Conservation (phyloP, 768 basidiomycete species). For the Podaxis mareebaensis region DNA sequence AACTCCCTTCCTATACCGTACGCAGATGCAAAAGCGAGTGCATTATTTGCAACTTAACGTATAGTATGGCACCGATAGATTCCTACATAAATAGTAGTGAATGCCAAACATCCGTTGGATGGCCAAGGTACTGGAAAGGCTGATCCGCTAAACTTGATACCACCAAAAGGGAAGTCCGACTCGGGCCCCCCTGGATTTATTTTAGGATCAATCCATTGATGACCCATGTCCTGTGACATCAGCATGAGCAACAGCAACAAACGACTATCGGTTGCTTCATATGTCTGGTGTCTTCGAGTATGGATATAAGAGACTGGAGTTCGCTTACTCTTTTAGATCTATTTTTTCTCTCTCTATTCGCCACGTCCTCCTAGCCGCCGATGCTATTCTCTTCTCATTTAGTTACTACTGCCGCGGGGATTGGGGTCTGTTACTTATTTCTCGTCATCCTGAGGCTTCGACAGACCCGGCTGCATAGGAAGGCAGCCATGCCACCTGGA, state of each 20-base stretch:
- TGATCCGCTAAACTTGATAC: conserved; percentile 1
- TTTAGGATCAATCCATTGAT: not conserved
- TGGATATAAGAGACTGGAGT: not conserved
- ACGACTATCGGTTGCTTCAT: not conserved
- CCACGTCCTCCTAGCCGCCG: not conserved
- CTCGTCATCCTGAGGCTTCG: not conserved
- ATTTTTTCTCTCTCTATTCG: not conserved
- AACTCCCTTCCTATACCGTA: not conserved
- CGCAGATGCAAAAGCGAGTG: not conserved
- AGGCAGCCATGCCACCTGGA: conserved; percentile 1
- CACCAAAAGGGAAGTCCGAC: conserved; percentile 1
- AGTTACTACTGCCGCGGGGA: not conserved
- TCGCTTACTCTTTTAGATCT: too few species aligned
- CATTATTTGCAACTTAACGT: not conserved
- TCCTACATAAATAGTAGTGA: not conserved
- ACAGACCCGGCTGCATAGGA: not conserved
- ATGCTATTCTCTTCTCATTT: not conserved
- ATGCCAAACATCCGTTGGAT: not conserved
- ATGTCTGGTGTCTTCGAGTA: not conserved
- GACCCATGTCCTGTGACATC: not conserved
- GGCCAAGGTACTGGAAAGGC: not conserved
- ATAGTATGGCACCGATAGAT: not conserved
- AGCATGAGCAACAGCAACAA: not conserved
- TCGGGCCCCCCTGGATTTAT: conserved; percentile 5
- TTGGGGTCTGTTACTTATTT: not conserved